A percentile compares a stretch with the other conserved stretches of the same genome.
These are phyloP conservation scores for Botrytis cinerea DNA, from an alignment of 2,329 filamentous ascomycete genomes.

Conservation along the genomic window DNA sequence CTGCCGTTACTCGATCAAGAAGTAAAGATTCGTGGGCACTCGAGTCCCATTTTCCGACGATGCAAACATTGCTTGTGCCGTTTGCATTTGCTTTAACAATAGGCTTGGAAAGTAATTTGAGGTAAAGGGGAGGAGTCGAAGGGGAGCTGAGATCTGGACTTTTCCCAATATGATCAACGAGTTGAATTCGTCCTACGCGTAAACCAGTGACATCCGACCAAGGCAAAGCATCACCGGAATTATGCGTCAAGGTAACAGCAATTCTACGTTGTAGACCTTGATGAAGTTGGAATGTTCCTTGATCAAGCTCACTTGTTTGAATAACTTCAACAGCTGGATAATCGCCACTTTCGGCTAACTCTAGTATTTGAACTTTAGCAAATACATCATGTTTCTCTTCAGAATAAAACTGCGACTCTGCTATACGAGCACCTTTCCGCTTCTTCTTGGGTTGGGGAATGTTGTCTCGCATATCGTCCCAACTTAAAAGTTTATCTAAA, in stretches of 20 bases:
- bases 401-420: conserved; percentile 88
- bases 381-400: conserved; percentile 95
- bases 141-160: conserved; percentile 74
- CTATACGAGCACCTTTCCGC: conserved; percentile 64
- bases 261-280: conserved; percentile 91
- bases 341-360: conserved; percentile 86
- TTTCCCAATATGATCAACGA: conserved; percentile 84
- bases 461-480: conserved; percentile 95
- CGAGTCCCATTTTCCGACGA: conserved; percentile 96
- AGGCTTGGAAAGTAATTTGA: conserved; percentile 78
- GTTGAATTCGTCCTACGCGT: conserved; percentile 76
- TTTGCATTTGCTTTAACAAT: conserved; percentile 83
- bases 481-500: conserved; percentile 93
- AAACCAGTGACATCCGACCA: conserved; percentile 83
- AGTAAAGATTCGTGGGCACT: conserved; percentile 89
- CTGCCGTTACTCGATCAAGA: conserved; percentile 89
- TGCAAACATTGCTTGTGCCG: conserved; percentile 81
- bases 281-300: conserved; percentile 91
- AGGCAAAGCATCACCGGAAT: conserved; percentile 81
- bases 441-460: conserved; percentile 59
- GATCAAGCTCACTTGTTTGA: conserved; percentile 79
- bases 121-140: conserved; percentile 66
- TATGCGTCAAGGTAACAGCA: conserved; percentile 85
- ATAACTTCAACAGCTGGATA: conserved; percentile 93
- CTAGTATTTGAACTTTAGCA: conserved; percentile 81